Evolutionary conservation across 257 asterid species (phyloP).

Genomic region (Agastache rugosa): DNA sequence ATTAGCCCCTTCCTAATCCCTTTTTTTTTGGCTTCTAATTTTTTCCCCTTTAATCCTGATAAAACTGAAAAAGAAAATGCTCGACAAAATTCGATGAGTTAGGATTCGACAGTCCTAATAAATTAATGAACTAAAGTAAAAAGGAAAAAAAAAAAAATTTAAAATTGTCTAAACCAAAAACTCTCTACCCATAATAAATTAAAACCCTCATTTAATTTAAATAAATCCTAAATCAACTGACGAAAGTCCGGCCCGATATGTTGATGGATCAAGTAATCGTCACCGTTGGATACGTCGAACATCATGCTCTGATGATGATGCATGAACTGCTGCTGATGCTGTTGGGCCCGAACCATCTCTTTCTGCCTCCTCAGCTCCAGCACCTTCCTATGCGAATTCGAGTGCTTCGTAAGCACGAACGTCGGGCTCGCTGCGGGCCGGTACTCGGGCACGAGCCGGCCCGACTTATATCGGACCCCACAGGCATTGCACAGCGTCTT

Average conservation of each 20-base stretch:
- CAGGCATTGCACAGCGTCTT: constrained; percentile 94
- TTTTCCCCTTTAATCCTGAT: background rate
- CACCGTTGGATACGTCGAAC: constrained; percentile 68
- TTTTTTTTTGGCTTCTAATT: background rate
- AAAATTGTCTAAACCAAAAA: constrained; percentile 8
- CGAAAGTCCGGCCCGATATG: constrained; percentile 78
- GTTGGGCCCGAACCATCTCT: constrained; percentile 63
- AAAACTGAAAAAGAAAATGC: constrained; percentile 24
- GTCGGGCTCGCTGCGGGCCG: constrained; percentile 98
- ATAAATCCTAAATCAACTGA: constrained; percentile 60
- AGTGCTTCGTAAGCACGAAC: constrained; percentile 74
- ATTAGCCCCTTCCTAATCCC: constrained; percentile 39
- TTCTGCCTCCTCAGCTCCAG: constrained; percentile 87
- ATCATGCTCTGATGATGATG: constrained; percentile 63
- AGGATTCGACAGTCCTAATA: constrained; percentile 47
- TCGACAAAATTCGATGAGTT: constrained; percentile 56
- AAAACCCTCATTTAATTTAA: too few relatives aligned
- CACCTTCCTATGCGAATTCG: constrained; percentile 89
- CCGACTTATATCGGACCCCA: constrained; percentile 91
- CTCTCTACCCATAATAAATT: background rate
- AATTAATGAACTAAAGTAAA: constrained; percentile 30
- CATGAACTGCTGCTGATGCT: constrained; percentile 61
- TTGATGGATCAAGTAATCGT: constrained; percentile 88
- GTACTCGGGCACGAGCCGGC: constrained; percentile 91
- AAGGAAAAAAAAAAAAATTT: background rate